These are phyloP conservation scores for Nakazawaea laoshanensis DNA, from an alignment of 805 yeast species.

Conservation along the genomic window DNA sequence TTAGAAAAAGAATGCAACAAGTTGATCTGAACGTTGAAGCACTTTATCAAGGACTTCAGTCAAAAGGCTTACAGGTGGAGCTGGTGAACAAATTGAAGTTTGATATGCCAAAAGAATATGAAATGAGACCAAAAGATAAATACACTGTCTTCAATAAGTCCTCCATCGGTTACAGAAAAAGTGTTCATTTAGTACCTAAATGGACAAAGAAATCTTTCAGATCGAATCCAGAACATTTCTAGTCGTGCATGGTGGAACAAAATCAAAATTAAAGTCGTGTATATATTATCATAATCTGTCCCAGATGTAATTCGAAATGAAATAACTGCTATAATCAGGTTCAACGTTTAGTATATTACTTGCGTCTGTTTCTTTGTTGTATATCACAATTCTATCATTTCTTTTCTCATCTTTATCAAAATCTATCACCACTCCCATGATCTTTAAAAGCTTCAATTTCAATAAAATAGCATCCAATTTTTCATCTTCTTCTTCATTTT, in stretches of 20 bases:
- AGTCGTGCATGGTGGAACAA: slow-evolving; percentile 11
- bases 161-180: slow-evolving; percentile 74
- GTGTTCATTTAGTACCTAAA: slow-evolving; percentile 80
- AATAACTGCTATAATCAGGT: slow-evolving; percentile 52
- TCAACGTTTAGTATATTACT: slow-evolving; percentile 44
- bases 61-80: slow-evolving; percentile 22
- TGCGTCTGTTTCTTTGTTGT: slow-evolving; percentile 35
- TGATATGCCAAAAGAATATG: slow-evolving; percentile 68
- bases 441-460: slow-evolving; percentile 51
- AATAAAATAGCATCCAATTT: slow-evolving; percentile 37
- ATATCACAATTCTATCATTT: slow-evolving; percentile 35
- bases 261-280: neutral
- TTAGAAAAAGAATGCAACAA: slow-evolving; percentile 69
- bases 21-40: slow-evolving; percentile 76
- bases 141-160: slow-evolving; percentile 78
- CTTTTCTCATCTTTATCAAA: slow-evolving; percentile 12
- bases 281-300: slow-evolving; percentile 34
- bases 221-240: slow-evolving; percentile 68
- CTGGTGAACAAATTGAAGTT: slow-evolving; percentile 27
- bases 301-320: slow-evolving; percentile 74
- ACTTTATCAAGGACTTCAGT: slow-evolving; percentile 40
- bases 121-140: slow-evolving; percentile 78
- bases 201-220: slow-evolving; percentile 85
- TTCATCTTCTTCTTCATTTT: slow-evolving; percentile 23
- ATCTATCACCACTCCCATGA: slow-evolving; percentile 37